Base-by-base conservation (phyloP, 2,329 filamentous ascomycete genomes). In the Fusarium sp. region DNA sequence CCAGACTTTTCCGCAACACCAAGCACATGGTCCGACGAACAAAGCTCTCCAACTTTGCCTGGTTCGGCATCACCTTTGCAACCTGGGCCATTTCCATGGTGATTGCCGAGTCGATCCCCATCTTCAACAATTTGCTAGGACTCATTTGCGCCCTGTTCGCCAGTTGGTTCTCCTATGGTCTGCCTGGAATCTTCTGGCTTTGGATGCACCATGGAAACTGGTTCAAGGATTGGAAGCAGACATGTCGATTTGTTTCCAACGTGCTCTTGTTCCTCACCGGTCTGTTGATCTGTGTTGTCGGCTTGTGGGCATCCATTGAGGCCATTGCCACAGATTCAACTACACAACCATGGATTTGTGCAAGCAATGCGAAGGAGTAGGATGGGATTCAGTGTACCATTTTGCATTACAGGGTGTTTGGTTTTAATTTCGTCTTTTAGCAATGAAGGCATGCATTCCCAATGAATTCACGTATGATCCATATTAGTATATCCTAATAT, bases 41-140 rank as follows among this genome's bases (percentile, higher is more conserved):
- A 56, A 83, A 82, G 69, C 68, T 86, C 1, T 88, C 89, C 6
- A 87, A 87, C 71, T 79, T 86, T 6, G 86, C 86, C 14, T 94
- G 92, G 92, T 74, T 90, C 14, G 85, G 74, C 8, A 89, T 94
- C 54, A 87, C 88, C 1, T 78, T 86, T 0, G 79, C 75, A 14
- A 80, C 90, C 18, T 94, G 91, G 90, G 74, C 89, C 7, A 65
- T 92, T 6, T 90, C 91, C 3, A 93, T 91, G 86, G 81, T 94
- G 68, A 91, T 95, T 68, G 91, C 92, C 6, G 88, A 92, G 78
- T 89, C 90, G 0, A 91, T 94, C 9, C 93, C 93, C 0, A 88
- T 91, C 58, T 95, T 94, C 83, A 90, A 89, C 78, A 86, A 90
- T 56, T 83, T 94, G 10, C 83, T 94, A 4, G 89, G 89, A 6